phyloP scores from a whole-genome alignment of 495 filamentous ascomycete genomes.

The Pyronema omphalodes region DNA sequence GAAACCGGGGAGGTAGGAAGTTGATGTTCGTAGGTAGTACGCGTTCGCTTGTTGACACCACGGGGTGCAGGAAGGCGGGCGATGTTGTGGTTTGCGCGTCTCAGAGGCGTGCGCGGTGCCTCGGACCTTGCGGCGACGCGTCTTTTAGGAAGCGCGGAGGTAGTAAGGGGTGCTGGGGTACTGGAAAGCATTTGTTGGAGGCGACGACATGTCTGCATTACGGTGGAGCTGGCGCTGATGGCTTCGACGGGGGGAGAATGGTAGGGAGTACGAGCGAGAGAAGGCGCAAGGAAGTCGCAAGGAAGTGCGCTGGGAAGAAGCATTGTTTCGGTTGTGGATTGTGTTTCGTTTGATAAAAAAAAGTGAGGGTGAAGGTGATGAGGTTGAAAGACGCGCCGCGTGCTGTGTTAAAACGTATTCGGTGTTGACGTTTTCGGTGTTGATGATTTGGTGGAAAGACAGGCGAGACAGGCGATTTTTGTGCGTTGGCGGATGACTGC shows the following conservation, averaged over 20 bases:
- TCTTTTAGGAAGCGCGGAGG: too few species aligned
- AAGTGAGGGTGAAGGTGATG: too few species aligned
- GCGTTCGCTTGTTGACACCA: slow-evolving; percentile 14
- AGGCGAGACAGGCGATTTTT: slow-evolving; percentile 8
- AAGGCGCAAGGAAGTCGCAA: slow-evolving; percentile 16
- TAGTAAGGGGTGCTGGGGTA: slow-evolving; percentile 9
- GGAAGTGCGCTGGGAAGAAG: slow-evolving; percentile 24
- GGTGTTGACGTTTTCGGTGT: slow-evolving; percentile 3
- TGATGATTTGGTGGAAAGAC: background rate
- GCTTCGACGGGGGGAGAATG: slow-evolving; percentile 18
- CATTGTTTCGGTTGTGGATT: slow-evolving; percentile 10
- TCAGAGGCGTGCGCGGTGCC: slow-evolving; percentile 14
- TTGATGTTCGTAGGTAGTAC: slow-evolving; percentile 12
- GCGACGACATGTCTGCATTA: slow-evolving; percentile 22
- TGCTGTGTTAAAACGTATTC: too few species aligned
- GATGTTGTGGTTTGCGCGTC: slow-evolving; percentile 3
- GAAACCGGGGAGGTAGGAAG: slow-evolving; percentile 5
- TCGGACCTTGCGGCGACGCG: background rate
- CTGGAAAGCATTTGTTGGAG: slow-evolving; percentile 22
- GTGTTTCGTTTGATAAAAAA: too few species aligned
- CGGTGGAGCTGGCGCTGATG: slow-evolving; percentile 15
- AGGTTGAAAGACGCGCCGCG: background rate
- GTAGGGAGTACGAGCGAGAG: slow-evolving; percentile 10
- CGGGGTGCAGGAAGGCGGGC: background rate
- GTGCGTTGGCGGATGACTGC: slow-evolving; percentile 21